These are phyloP conservation scores for Colletotrichum sp. DNA, from an alignment of 2,329 filamentous ascomycete genomes.

Conservation along the genomic window DNA sequence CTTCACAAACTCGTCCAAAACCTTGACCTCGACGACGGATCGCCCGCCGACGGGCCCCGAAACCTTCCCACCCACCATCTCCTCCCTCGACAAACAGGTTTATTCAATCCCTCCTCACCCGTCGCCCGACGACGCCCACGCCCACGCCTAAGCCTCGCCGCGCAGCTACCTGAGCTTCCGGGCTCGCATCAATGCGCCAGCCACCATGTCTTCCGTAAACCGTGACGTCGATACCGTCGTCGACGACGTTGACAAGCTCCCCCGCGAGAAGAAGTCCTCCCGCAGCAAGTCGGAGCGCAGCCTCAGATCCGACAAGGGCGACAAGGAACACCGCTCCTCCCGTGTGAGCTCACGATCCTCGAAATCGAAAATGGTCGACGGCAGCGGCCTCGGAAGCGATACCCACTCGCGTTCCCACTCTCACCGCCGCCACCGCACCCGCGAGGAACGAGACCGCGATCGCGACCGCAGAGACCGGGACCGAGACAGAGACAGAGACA, in stretches of 20 bases:
- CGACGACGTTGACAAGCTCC: conserved; percentile 28
- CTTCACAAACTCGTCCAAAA: conserved; percentile 8
- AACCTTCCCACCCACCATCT: neutral
- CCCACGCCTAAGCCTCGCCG: neutral
- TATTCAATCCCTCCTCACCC: neutral
- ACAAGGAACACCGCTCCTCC: conserved; percentile 24
- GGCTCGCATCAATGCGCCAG: conserved; percentile 22
- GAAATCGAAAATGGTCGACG: conserved; percentile 18
- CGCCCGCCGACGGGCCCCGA: neutral
- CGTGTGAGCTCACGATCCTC: conserved; percentile 24
- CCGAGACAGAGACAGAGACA: conserved; percentile 29
- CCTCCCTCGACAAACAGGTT: neutral
- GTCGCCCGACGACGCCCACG: neutral
- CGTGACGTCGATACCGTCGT: conserved; percentile 41
- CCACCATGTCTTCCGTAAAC: conserved; percentile 45
- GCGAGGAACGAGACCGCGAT: conserved; percentile 25
- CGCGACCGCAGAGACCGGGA: conserved; percentile 24
- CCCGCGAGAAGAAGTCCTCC: conserved; percentile 37
- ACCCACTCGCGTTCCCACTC: conserved; percentile 11
- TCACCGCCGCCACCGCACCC: conserved; percentile 22
- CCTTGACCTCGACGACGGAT: conserved; percentile 5
- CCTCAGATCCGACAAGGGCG: conserved; percentile 23
- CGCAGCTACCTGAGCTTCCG: conserved; percentile 6
- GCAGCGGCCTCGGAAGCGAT: conserved; percentile 18
- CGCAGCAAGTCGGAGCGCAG: conserved; percentile 18